Evolutionary conservation across 257 asterid species (phyloP).

Genomic region (Echites panduratus): DNA sequence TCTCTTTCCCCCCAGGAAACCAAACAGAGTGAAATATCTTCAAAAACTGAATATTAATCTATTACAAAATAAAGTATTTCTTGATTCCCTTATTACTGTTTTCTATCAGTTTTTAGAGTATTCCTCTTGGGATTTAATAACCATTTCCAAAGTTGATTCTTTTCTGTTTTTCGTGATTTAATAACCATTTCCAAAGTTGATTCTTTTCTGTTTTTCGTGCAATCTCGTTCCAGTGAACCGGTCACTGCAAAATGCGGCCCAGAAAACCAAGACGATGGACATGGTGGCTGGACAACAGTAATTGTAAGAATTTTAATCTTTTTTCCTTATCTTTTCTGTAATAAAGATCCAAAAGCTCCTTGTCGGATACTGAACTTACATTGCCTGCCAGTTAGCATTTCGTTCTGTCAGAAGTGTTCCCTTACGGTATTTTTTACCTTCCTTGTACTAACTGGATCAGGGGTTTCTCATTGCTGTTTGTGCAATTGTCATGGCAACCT

Average conservation of each 20-base stretch:
- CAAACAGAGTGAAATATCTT: not conserved
- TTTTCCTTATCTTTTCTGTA: not conserved
- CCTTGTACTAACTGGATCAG: constrained; percentile 26
- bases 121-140: not conserved
- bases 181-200: not conserved
- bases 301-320: constrained; percentile 42
- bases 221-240: constrained; percentile 60
- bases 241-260: constrained; percentile 74
- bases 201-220: not conserved
- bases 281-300: constrained; percentile 69
- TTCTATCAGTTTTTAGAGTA: not conserved
- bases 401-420: not conserved
- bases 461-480: constrained; percentile 73
- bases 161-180: too few relatives aligned
- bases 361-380: not conserved
- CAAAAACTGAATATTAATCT: not conserved
- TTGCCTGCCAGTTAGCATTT: not conserved
- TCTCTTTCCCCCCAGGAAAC: not conserved
- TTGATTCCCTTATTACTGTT: not conserved
- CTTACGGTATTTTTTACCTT: too few relatives aligned
- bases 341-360: not conserved
- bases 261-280: constrained; percentile 42
- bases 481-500: constrained; percentile 84
- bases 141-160: not conserved
- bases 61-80: not conserved